Base-by-base conservation (phyloP, 2,329 filamentous ascomycete genomes). In the Aureobasidium pullulans region DNA sequence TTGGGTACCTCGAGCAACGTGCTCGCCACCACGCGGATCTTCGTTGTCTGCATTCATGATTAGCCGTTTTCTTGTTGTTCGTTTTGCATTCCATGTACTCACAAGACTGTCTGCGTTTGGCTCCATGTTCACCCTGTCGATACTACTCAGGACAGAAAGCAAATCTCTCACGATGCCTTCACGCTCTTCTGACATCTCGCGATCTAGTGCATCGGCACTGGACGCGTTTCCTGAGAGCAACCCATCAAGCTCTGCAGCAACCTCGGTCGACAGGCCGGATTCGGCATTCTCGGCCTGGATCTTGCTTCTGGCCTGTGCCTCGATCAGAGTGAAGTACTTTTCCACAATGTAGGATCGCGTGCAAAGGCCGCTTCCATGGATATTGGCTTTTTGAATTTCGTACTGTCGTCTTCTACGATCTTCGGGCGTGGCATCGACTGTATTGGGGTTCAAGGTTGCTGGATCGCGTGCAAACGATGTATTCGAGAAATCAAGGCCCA, bases 331-430 rank as follows among this genome's bases (percentile, higher is more conserved):
- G 71, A 90, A 90, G 73, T 93, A 96, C 64, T 91, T 87, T 70
- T 96, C 90, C 0, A 95, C 89, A 60, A 93, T 84, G 70, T 90
- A 92, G 0, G 89, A 93, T 28, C 91, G 82, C 0, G 90, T 95
- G 2, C 86, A 85, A 9, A 96, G 77, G 67, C 91, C 87, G 6
- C 87, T 93, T 2, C 86, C 84, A 68, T 93, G 90, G 40, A 96
- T 89, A 70, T 96, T 96, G 6, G 90, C 89, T 70, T 95, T 96
- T 70, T 96, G 90, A 32, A 96, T 94, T 73, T 96, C 91, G 64
- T 86, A 90, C 69, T 94, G 89, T 4, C 91, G 75, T 32, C 68
- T 67, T 39, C 74, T 71, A 6, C 76, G 72, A 40, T 74, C 68
- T 61, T 76, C 74, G 1, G 69, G 67, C 11, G 66, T 62, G 40